Percentiles rank a stretch among this genome's conserved stretches.
phyloP scores from a whole-genome alignment of 1,284 basidiomycete genomes.

The Coniophora puteana region DNA sequence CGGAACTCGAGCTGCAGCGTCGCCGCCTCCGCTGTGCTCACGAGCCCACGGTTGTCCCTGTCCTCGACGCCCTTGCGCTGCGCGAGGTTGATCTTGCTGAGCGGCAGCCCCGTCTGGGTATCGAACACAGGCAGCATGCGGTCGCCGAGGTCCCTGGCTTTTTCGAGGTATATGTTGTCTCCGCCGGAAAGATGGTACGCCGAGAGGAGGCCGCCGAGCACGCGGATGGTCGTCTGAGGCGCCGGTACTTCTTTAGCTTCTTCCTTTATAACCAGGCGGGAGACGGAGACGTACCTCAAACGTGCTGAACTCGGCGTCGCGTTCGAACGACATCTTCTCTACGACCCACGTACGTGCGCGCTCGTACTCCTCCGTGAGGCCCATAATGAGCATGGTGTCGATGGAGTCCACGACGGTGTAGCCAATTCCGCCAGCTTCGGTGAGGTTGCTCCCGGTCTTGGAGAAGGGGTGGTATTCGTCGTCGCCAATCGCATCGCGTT shows the following conservation, averaged over 20 bases:
- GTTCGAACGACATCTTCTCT: slow-evolving; percentile 69
- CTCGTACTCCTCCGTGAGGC: slow-evolving; percentile 73
- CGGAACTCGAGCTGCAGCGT: slow-evolving; percentile 89
- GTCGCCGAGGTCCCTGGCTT: slow-evolving; percentile 79
- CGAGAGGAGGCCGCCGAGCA: slow-evolving; percentile 81
- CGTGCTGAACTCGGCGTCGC: slow-evolving; percentile 81
- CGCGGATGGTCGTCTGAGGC: slow-evolving; percentile 71
- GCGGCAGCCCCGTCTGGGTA: slow-evolving; percentile 78
- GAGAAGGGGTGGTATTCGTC: slow-evolving; percentile 89
- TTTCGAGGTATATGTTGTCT: slow-evolving; percentile 69
- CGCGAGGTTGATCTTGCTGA: slow-evolving; percentile 76
- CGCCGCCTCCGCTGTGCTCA: slow-evolving; percentile 82
- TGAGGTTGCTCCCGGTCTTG: slow-evolving; percentile 72
- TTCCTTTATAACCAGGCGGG: neutral
- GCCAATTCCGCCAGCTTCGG: slow-evolving; percentile 74
- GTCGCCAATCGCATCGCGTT: slow-evolving; percentile 82
- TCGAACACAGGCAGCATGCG: slow-evolving; percentile 86
- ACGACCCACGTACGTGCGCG: slow-evolving; percentile 80
- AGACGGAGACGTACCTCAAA: slow-evolving; percentile 70
- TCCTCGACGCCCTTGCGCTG: slow-evolving; percentile 64
- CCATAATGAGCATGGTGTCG: slow-evolving; percentile 88
- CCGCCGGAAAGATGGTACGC: slow-evolving; percentile 72
- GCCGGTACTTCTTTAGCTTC: slow-evolving; percentile 4
- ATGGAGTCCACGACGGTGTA: slow-evolving; percentile 83
- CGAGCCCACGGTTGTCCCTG: slow-evolving; percentile 58